phyloP scores from a whole-genome alignment of 345 rosid species.

The Iberis pinnata region DNA sequence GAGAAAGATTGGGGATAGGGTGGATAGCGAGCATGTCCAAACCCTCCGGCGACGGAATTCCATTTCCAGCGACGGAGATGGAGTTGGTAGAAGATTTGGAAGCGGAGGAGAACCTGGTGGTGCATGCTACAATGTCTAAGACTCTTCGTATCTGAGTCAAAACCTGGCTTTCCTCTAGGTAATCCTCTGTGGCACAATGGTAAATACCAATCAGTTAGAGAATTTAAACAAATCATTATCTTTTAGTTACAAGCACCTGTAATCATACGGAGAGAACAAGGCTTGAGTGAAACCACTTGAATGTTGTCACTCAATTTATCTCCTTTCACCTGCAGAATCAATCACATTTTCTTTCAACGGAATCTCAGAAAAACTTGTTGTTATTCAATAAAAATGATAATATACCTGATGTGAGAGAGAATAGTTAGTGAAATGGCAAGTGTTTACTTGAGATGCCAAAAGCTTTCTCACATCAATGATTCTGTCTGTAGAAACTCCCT shows the following conservation, averaged over 20 bases:
- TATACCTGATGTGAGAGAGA: constrained; percentile 56
- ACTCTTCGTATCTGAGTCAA: constrained; percentile 68
- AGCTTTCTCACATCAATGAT: constrained; percentile 75
- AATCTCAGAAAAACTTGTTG: background rate
- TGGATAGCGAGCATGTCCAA: constrained; percentile 48
- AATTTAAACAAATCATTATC: too few relatives aligned
- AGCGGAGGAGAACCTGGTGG: constrained; percentile 49
- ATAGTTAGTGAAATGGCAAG: constrained; percentile 81
- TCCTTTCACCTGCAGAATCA: constrained; percentile 52
- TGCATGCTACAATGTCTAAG: constrained; percentile 83
- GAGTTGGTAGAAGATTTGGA: constrained; percentile 29
- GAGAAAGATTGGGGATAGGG: constrained; percentile 69
- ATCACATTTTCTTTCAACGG: background rate
- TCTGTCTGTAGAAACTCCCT: constrained; percentile 84
- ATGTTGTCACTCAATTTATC: constrained; percentile 54
- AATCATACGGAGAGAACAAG: constrained; percentile 59
- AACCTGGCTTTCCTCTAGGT: constrained; percentile 54
- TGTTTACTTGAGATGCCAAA: constrained; percentile 63
- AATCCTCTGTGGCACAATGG: constrained; percentile 60
- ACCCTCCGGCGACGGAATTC: constrained; percentile 17
- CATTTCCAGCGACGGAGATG: constrained; percentile 11
- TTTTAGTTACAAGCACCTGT: too few relatives aligned
- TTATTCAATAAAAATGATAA: too few relatives aligned
- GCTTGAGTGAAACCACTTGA: constrained; percentile 71
- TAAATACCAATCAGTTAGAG: background rate